Evolutionary conservation across 345 rosid genomes (phyloP), one percentile per base, ranked within the genome.

Genomic region (Eucalyptus urophylla): DNA sequence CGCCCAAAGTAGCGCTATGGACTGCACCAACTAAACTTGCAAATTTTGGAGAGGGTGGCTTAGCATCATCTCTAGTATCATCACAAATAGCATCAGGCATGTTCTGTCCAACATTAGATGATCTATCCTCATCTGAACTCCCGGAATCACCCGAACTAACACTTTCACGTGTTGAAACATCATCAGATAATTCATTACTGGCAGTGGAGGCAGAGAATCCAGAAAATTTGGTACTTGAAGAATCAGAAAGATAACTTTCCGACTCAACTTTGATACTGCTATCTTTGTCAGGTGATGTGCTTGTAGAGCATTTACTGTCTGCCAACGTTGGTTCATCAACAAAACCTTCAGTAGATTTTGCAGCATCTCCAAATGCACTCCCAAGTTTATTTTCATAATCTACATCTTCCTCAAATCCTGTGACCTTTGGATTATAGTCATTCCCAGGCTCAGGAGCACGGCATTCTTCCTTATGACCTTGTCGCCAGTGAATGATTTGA

Each of bases 391-490:
- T 89, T 27, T 45, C 86, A 83, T 60, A 15, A 43, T 72, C 87
- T 50, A 86, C 88, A 76, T 47, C 51, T 89, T 90, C 91, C 29
- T 88, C 91, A 69, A 89, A 90, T 90, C 91, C 93, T 72, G 90
- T 89, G 43, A 69, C 83, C 89, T 92, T 90, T 89, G 89, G 86
- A 90, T 89, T 91, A 87, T 87, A 89, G 87, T 92, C 91, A 56
- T 81, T 90, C 92, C 91, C 89, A 94, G 89, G 44, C 89, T 81
- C 58, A n/a, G 95, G 94, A 89, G 95, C 96, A 87, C 53, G 92
- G 89, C 99, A 97, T 88, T 97, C 97, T 88, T 96, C 95, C 93
- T 94, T 97, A 91, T 97, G 99, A 90, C 99, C 99, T 95, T 95
- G 98, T 88, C 99, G 92, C 99, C 99, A 98, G 89, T 97, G 99